Conservation (phyloP, 306 rosid genomes). For the Quercus glauca region DNA sequence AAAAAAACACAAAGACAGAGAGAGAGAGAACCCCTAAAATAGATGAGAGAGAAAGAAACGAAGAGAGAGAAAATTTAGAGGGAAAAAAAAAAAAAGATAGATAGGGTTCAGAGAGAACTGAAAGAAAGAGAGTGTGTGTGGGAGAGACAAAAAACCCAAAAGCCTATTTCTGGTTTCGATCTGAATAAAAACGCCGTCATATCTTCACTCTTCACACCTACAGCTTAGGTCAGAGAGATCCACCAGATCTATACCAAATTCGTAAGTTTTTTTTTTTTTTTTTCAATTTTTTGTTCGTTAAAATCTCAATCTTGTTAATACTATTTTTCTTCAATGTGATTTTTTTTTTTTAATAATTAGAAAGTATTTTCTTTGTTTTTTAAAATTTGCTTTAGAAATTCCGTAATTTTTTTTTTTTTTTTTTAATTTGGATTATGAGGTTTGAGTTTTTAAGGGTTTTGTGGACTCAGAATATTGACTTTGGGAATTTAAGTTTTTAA, state of each 20-base stretch:
- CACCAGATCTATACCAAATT: conserved; percentile 14
- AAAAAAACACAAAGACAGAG: neutral
- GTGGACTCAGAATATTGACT: neutral
- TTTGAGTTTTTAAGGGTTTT: too few species aligned
- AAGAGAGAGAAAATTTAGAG: too few species aligned
- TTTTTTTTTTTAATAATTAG: neutral
- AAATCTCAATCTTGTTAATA: neutral
- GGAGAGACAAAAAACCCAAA: neutral
- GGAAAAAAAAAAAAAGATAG: neutral
- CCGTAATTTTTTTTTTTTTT: too few species aligned
- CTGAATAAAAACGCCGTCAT: neutral
- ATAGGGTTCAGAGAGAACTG: conserved; percentile 23
- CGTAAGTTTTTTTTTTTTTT: conserved; percentile 1
- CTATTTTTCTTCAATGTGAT: neutral
- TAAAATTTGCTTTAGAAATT: neutral
- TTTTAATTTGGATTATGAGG: too few species aligned
- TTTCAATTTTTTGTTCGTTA: neutral
- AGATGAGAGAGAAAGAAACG: too few species aligned
- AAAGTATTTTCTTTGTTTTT: neutral
- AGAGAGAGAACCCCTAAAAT: neutral
- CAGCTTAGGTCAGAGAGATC: conserved; percentile 6
- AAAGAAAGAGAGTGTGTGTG: too few species aligned
- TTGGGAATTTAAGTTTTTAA: neutral
- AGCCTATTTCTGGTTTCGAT: neutral
- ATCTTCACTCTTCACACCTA: conserved; percentile 23